Evolutionary conservation across 2,329 filamentous ascomycete genomes (phyloP).

Genomic region (Trichoderma afroharzianum): DNA sequence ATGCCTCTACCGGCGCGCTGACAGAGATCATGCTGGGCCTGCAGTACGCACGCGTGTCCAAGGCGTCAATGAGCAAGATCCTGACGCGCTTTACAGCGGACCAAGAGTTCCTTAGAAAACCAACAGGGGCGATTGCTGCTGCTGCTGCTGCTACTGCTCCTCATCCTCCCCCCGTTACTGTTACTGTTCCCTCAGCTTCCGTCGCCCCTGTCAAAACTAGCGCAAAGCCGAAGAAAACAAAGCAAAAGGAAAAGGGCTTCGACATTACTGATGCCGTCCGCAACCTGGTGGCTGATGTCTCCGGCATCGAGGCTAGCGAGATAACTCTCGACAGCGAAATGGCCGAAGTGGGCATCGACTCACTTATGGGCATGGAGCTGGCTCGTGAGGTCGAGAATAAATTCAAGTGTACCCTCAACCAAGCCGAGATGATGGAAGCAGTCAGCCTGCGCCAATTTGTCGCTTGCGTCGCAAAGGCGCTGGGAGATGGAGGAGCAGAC

Average conservation of each 20-base stretch:
- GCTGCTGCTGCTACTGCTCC: not conserved
- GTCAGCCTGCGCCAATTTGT: not conserved
- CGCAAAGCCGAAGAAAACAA: not conserved
- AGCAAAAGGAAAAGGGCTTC: not conserved
- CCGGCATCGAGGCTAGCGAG: not conserved
- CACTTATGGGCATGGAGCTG: not conserved
- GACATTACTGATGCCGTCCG: not conserved
- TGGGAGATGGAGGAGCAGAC: not conserved
- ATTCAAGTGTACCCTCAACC: not conserved
- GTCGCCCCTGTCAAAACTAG: not conserved
- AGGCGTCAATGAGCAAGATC: not conserved
- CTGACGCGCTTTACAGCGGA: not conserved
- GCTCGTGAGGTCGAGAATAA: not conserved
- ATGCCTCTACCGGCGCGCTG: not conserved
- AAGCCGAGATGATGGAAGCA: not conserved
- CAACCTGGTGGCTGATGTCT: not conserved
- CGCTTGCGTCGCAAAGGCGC: not conserved
- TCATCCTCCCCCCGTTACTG: not conserved
- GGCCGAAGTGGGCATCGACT: not conserved
- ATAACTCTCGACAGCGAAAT: not conserved
- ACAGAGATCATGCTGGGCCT: not conserved
- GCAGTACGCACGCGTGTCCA: not conserved
- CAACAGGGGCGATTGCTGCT: not conserved
- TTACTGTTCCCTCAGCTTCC: not conserved
- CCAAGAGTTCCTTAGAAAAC: not conserved